A percentile compares a stretch with the other conserved stretches of the same genome.
Evolutionary conservation across 1,284 basidiomycete genomes (phyloP).

Genomic region (Xerocomus cyaneibrunnescens): DNA sequence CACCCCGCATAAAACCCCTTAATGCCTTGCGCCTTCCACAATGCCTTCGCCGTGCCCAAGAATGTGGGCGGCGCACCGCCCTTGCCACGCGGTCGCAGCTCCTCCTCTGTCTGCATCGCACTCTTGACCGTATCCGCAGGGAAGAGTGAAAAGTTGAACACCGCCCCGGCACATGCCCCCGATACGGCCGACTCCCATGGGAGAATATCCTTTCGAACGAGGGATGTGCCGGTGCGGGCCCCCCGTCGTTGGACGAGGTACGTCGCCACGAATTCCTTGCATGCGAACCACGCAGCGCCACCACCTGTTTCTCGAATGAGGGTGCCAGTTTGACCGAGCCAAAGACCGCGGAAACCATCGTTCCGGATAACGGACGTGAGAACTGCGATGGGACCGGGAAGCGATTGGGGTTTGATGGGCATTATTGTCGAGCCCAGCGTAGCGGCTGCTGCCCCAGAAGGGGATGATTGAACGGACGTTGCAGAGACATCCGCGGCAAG

Average conservation of each 20-base stretch:
- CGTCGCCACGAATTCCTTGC: conserved; percentile 77
- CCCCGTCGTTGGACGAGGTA: conserved; percentile 53
- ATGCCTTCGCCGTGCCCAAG: conserved; percentile 64
- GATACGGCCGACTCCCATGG: conserved; percentile 83
- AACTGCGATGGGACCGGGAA: conserved; percentile 70
- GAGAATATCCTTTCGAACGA: conserved; percentile 46
- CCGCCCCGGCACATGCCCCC: conserved; percentile 85
- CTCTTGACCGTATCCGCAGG: conserved; percentile 96
- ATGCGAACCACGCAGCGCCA: conserved; percentile 87
- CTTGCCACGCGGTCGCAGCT: conserved; percentile 61
- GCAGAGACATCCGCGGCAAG: conserved; percentile 41
- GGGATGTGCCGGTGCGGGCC: conserved; percentile 19
- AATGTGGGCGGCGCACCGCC: conserved; percentile 55
- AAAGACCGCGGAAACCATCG: conserved; percentile 81
- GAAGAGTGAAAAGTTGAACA: conserved; percentile 86
- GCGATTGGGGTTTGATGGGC: conserved; percentile 13
- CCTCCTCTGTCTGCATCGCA: conserved; percentile 92
- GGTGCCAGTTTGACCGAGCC: conserved; percentile 96
- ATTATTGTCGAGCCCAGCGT: neutral
- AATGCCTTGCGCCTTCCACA: conserved; percentile 79
- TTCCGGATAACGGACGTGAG: conserved; percentile 64
- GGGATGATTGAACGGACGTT: conserved; percentile 17
- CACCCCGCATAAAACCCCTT: conserved; percentile 93
- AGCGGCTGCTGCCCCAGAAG: conserved; percentile 5
- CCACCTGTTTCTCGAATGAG: conserved; percentile 94